Conservation (phyloP, 1,284 basidiomycete species). For the Austroboletus novae-zelandiae region DNA sequence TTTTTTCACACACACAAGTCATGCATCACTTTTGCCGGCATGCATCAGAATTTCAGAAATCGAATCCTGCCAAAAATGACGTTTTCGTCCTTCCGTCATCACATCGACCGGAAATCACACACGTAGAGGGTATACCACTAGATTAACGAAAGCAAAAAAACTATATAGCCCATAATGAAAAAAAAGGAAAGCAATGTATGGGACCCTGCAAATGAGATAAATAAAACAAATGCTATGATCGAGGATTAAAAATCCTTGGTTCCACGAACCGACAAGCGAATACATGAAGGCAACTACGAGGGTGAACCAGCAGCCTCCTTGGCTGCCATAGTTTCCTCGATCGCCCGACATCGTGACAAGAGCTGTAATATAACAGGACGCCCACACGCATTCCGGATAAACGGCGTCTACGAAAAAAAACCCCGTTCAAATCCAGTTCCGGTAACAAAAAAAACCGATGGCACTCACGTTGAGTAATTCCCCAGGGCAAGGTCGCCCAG, state of each 20-base stretch:
- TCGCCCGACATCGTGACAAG: constrained; percentile 62
- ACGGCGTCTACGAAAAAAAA: constrained; percentile 42
- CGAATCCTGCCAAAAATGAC: too few species aligned
- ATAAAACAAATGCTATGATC: too few species aligned
- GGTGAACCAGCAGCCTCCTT: constrained; percentile 29
- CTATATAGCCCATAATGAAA: too few species aligned
- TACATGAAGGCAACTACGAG: not conserved
- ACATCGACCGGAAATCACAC: too few species aligned
- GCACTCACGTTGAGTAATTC: constrained; percentile 60
- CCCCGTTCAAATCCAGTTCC: not conserved
- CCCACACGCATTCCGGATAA: constrained; percentile 66
- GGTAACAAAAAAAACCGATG: not conserved
- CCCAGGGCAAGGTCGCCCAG: constrained; percentile 52
- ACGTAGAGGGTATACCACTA: too few species aligned
- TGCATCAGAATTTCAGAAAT: too few species aligned
- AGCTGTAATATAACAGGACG: constrained; percentile 63
- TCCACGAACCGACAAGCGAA: not conserved
- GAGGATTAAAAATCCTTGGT: not conserved
- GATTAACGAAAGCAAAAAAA: too few species aligned
- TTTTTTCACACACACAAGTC: too few species aligned
- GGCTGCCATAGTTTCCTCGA: constrained; percentile 54
- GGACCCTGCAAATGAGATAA: too few species aligned
- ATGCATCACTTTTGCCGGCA: too few species aligned
- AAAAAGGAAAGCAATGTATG: too few species aligned
- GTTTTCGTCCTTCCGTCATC: too few species aligned